Conservation (phyloP, 148 eudicot genomes). For the Chenopodium album region DNA sequence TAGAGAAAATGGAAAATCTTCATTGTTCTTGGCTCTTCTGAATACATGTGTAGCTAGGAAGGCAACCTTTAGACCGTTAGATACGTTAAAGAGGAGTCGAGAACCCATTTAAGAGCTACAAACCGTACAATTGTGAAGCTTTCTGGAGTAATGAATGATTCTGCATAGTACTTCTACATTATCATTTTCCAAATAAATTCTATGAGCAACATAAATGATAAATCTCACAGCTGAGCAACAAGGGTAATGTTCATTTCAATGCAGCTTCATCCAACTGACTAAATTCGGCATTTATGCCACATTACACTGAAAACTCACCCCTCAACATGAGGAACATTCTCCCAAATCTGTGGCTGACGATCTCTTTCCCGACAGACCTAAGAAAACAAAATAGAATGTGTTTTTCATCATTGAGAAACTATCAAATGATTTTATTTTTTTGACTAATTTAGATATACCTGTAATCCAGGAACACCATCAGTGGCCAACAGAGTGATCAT, state of each 20-base stretch:
- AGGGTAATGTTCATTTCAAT: background rate
- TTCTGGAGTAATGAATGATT: no score
- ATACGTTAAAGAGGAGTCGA: no score
- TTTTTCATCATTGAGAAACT: background rate
- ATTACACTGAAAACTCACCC: slow-evolving; percentile 40
- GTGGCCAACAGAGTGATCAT: slow-evolving; percentile 75
- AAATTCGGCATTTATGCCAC: background rate
- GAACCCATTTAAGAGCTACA: no score
- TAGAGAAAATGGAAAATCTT: no score
- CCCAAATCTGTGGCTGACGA: slow-evolving; percentile 52
- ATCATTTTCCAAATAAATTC: background rate
- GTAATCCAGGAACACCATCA: slow-evolving; percentile 82
- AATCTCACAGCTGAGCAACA: background rate
- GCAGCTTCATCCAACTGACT: background rate
- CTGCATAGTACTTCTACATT: no score
- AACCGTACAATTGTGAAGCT: no score
- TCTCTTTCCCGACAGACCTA: slow-evolving; percentile 63
- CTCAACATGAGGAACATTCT: slow-evolving; percentile 51
- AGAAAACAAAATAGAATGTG: slow-evolving; percentile 7
- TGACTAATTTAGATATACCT: slow-evolving; percentile 41
- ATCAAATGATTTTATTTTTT: slow-evolving; percentile 3
- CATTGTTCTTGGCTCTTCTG: no score
- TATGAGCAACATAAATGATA: background rate
- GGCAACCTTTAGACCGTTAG: no score
- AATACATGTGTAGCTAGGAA: no score